Percentiles rank a stretch among this genome's conserved stretches.
Conservation (phyloP, 225 moss, liverwort and hornwort genomes). For the Pseudoscleropodium purum region DNA sequence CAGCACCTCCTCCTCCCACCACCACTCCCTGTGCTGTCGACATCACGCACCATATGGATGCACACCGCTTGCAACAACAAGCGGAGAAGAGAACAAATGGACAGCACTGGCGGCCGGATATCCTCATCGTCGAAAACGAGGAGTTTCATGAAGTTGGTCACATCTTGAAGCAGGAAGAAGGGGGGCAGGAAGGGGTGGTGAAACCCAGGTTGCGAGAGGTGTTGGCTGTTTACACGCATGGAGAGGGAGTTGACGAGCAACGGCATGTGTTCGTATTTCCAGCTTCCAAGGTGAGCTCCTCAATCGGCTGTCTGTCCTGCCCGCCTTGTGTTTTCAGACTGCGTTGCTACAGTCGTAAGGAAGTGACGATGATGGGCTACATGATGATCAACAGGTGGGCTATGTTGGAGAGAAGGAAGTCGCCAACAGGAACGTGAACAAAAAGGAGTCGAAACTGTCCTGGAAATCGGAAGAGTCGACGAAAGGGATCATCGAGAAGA, state of each 20-base stretch:
- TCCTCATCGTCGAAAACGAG: constrained; percentile 32
- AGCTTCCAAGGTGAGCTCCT: constrained; percentile 41
- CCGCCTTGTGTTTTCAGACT: neutral
- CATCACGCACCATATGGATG: constrained; percentile 2
- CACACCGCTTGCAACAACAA: neutral
- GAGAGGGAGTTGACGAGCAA: constrained; percentile 28
- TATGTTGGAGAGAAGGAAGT: constrained; percentile 14
- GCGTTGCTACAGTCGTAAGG: neutral
- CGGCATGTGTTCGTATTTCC: constrained; percentile 68
- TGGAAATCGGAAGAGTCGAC: neutral
- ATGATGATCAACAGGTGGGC: constrained; percentile 7
- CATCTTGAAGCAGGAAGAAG: constrained; percentile 2
- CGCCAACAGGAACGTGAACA: neutral
- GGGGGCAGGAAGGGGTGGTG: neutral
- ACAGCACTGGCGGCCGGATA: constrained; percentile 17
- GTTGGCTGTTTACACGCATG: constrained; percentile 56
- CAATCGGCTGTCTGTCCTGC: neutral
- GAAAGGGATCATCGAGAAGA: neutral
- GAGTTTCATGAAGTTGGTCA: constrained; percentile 12
- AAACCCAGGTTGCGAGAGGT: constrained; percentile 51
- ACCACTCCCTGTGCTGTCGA: neutral
- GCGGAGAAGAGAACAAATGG: neutral
- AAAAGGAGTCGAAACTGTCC: neutral
- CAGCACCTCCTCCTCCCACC: neutral
- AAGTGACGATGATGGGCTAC: neutral